A percentile compares a stretch with the other conserved stretches of the same genome.
phyloP scores from a whole-genome alignment of 306 rosid genomes.

The Fragaria iinumae region DNA sequence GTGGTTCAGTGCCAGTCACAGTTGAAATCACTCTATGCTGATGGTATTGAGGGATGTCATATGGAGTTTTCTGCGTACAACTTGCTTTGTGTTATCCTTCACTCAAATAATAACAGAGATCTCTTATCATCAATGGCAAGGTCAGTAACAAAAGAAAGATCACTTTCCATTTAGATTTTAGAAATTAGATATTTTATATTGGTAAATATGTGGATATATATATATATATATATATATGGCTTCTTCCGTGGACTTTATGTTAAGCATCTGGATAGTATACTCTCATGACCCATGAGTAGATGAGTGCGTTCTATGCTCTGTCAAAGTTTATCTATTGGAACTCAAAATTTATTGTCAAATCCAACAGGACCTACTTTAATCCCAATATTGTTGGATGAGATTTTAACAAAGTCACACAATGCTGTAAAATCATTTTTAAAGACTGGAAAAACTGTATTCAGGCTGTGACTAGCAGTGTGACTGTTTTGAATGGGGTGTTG shows the following conservation, averaged over 20 bases:
- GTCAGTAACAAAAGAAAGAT: slow-evolving; percentile 34
- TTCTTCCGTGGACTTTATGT: background rate
- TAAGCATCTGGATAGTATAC: background rate
- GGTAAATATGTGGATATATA: background rate
- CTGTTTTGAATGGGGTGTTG: background rate
- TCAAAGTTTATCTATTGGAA: background rate
- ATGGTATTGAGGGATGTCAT: slow-evolving; percentile 82
- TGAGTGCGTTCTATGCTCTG: background rate
- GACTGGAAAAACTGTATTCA: background rate
- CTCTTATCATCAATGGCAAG: slow-evolving; percentile 83
- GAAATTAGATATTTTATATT: background rate
- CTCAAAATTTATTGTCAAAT: background rate
- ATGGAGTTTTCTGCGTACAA: slow-evolving; percentile 98
- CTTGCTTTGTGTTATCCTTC: slow-evolving; percentile 88
- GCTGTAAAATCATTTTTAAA: background rate
- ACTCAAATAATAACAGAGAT: slow-evolving; percentile 89
- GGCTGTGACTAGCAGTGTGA: background rate
- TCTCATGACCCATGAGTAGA: background rate
- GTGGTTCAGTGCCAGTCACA: slow-evolving; percentile 90
- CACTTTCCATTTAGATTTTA: background rate
- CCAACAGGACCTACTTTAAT: background rate
- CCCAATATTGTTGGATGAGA: background rate
- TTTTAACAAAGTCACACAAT: background rate
- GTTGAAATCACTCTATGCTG: slow-evolving; percentile 75
- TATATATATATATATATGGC: background rate